These are phyloP conservation scores for Colletotrichum liriopes DNA, from an alignment of 2,329 filamentous ascomycete genomes.

Conservation along the genomic window DNA sequence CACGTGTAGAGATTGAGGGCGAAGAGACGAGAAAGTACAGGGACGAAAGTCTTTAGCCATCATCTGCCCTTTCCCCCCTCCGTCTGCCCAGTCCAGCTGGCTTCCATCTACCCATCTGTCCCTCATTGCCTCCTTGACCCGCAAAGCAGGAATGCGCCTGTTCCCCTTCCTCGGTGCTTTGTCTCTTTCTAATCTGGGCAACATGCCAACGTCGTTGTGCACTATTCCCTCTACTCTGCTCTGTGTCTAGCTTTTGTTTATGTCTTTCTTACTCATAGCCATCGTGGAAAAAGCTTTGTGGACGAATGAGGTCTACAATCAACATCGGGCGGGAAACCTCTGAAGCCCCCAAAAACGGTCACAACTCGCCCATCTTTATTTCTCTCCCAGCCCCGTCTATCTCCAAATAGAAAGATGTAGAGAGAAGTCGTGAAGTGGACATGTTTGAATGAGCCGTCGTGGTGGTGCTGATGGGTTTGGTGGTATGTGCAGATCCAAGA, in stretches of 20 bases:
- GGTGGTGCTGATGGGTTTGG: conserved; percentile 6
- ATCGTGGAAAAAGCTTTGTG: neutral
- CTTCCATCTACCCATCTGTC: neutral
- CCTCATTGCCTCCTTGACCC: conserved; percentile 31
- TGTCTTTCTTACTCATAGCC: neutral
- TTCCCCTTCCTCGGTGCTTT: conserved; percentile 29
- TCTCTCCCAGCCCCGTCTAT: conserved; percentile 3
- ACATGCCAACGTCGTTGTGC: conserved; percentile 19
- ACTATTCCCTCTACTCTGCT: conserved; percentile 18
- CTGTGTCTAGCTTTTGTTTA: conserved; percentile 16
- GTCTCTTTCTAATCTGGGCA: conserved; percentile 37
- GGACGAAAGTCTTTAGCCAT: neutral
- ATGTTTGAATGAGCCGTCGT: conserved; percentile 10
- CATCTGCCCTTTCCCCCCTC: neutral
- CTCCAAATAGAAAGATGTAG: neutral
- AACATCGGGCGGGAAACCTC: neutral
- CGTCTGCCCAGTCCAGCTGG: neutral
- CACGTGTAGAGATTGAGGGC: conserved; percentile 10
- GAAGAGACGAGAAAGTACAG: conserved; percentile 5
- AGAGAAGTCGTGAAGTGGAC: neutral
- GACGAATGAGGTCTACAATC: no score
- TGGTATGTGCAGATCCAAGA: conserved; percentile 14
- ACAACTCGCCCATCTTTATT: no score
- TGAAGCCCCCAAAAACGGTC: no score
- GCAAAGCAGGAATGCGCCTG: conserved; percentile 34